Evolutionary conservation across 108 stramenopile genomes (phyloP), one percentile per base, ranked within the genome.

Genomic region (Nitzschia sp.): DNA sequence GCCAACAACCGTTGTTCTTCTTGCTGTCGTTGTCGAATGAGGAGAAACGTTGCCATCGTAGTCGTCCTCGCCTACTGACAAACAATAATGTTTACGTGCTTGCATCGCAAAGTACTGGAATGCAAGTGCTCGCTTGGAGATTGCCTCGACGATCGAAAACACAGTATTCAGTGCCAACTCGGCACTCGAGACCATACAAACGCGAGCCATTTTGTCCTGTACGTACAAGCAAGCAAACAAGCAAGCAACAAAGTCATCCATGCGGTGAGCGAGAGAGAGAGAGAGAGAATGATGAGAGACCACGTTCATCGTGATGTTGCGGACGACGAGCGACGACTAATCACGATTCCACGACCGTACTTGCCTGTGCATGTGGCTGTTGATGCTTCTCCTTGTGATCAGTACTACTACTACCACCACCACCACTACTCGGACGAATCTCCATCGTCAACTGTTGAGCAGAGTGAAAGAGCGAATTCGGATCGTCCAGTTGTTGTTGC

Each of bases 401-500:
- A n/a, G n/a, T 13, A 41, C 38, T 41, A 41, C 38, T 41, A 41
- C 38, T 41, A 9, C 6, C 38, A 9, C 38, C 38, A n/a, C n/a
- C n/a, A n/a, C n/a, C n/a, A n/a, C n/a, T n/a, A n/a, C n/a, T n/a
- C n/a, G n/a, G n/a, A n/a, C 13, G 38, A 41, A 9, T 13, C 38
- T 41, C 13, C 38, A 6, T 6, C 45, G 66, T 67, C 46, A 57
- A 55, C 57, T 53, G 50, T 66, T 86, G 85, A 2, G 77, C 80
- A 17, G 17, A 15, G 64, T 70, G 77, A 22, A 86, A 64, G 56
- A 78, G 78, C 16, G 85, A 86, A n/a, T 86, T 69, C 9, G 67
- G 63, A 59, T 77, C 67, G 15, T 71, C 64, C 21, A 86, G 66
- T 53, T 78, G 77, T 63, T 79, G 75, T 9, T 61, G 52, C n/a